Evolutionary conservation across 2,329 filamentous ascomycete genomes (phyloP), one percentile per base, ranked within the genome.

Genomic region (Huntiella moniliformis): DNA sequence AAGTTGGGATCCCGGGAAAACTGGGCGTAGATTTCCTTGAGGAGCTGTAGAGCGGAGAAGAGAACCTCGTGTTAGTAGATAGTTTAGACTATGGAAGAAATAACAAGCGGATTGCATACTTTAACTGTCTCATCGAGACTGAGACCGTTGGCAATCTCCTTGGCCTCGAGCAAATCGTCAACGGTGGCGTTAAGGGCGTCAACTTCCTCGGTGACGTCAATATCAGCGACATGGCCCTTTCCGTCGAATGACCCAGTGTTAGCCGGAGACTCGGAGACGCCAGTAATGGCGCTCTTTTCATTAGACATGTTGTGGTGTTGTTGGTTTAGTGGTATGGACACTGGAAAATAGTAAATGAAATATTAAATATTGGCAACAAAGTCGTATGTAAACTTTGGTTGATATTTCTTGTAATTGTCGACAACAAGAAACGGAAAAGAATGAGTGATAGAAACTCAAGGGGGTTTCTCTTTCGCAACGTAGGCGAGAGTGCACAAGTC

Each of bases 101-200:
- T 42, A n/a, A 13, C 28, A 42, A 22, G 5, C 38, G 15, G 31
- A 28, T 7, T 31, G 44, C 55, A 38, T 51, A 59, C 58, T n/a
- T 52, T 50, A 42, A 54, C 54, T 28, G 59, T 59, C 35, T 59
- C 56, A 31, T 60, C 59, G 15, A 61, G 55, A 32, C 55, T 58
- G 47, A 61, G 56, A 38, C 45, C 58, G 15, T 52, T 55, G 1
- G 63, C 63, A 33, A 59, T 48, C 35, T 60, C 61, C 50, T 56
- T 64, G 31, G 63, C 64, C 50, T 67, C 61, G n/a, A 63, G 55
- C n/a, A 66, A 52, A 51, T 67, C 64, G 50, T 63, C 58, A 38
- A 64, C 62, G 4, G 64, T 65, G 15, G 61, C 61, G 39, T 60
- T 58, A 38, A 65, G 54, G 4, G 38, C 17, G 12, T 47, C 43